Evolutionary conservation across 805 yeast species (phyloP), one percentile per base, ranked within the genome.

Genomic region (Saccharomycopsis olivae): DNA sequence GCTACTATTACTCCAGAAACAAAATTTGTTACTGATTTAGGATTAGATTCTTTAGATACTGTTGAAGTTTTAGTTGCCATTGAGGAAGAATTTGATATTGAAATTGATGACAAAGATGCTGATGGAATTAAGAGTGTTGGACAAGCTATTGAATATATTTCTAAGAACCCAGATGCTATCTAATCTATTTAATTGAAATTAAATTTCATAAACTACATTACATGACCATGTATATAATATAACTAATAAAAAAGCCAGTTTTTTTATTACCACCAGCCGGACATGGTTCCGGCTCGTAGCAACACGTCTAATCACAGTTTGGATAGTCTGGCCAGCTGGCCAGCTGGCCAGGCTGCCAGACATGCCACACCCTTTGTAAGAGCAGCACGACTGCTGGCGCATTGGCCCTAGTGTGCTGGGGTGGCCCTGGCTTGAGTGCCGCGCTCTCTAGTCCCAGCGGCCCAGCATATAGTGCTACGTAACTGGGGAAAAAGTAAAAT

Each of bases 111-210:
- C 64, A 75, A 78, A 56, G 78, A 80, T 53, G 86, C 94, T 40
- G 95, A 86, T 57, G 82, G 78, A 57, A 79, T 86, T 61, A 80
- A 78, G 64, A 81, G 94, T 36, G 85, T 86, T 48, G 80, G 81
- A 51, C 89, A 85, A 64, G 94, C 94, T 42, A 70, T 83, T 50
- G 79, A 83, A 53, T 78, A 82, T 65, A 81, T 86, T 51, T 66
- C 66, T 47, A 70, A 73, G 51, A 78, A 74, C 58, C 60, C 61
- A n/a, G 58, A 66, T 65, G 48, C 73, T 68, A 34, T 36, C 34
- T 46, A 31, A 36, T n/a, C n/a, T n/a, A n/a, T n/a, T n/a, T n/a
- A n/a, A n/a, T n/a, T n/a, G n/a, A n/a, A n/a, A n/a, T n/a, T n/a
- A n/a, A n/a, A n/a, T n/a, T n/a, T n/a, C n/a, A n/a, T n/a, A n/a